These are phyloP conservation scores for Euphorbia celastroides DNA, from an alignment of 441 rosid genomes.

Conservation along the genomic window DNA sequence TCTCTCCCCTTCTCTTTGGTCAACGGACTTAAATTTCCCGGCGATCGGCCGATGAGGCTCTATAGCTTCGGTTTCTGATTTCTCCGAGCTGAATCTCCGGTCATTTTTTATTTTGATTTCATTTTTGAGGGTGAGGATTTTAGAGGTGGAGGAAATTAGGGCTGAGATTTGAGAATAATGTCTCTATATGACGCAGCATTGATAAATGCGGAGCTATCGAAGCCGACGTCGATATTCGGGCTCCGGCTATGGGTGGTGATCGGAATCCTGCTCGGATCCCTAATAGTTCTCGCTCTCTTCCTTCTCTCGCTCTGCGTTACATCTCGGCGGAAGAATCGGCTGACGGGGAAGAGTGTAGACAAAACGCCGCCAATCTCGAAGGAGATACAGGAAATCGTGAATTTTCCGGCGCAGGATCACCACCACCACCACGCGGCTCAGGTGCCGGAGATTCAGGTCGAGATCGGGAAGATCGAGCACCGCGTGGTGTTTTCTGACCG, in stretches of 20 bases:
- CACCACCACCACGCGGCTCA: constrained; percentile 32
- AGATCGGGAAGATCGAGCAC: constrained; percentile 78
- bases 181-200: constrained; percentile 69
- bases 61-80: too few species aligned
- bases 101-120: background rate
- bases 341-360: constrained; percentile 19
- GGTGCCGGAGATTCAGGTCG: constrained; percentile 68
- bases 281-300: constrained; percentile 69
- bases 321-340: constrained; percentile 58
- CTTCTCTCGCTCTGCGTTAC: constrained; percentile 86
- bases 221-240: constrained; percentile 86
- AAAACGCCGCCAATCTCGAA: constrained; percentile 66
- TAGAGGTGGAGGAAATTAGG: too few species aligned
- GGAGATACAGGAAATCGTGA: constrained; percentile 75
- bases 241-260: constrained; percentile 90
- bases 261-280: constrained; percentile 77
- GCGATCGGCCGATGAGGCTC: too few species aligned
- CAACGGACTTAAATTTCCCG: too few species aligned
- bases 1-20: too few species aligned
- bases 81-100: background rate
- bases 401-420: constrained; percentile 29
- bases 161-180: constrained; percentile 38
- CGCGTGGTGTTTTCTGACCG: constrained; percentile 73
- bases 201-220: constrained; percentile 69
- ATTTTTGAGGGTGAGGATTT: too few species aligned